phyloP scores from a whole-genome alignment of 495 filamentous ascomycete genomes.

The Xylaria bambusicola region DNA sequence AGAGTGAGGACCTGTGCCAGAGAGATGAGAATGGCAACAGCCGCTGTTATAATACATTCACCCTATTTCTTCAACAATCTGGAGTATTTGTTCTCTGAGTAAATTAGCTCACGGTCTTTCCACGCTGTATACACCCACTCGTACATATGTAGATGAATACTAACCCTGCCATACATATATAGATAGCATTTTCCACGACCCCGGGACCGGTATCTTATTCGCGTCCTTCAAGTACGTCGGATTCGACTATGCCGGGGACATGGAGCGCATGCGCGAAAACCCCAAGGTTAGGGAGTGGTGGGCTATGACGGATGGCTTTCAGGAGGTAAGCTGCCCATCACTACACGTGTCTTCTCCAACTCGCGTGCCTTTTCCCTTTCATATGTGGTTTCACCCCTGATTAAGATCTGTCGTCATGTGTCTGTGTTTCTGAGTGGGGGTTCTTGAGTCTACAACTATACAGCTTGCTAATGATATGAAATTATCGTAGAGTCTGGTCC shows the following conservation, averaged over 20 bases:
- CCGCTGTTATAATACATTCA: too few relatives aligned
- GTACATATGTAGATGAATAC: background rate
- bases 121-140: too few relatives aligned
- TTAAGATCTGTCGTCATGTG: background rate
- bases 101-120: too few relatives aligned
- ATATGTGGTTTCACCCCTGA: background rate
- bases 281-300: constrained; percentile 76
- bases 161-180: background rate
- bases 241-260: constrained; percentile 66
- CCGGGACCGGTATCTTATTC: constrained; percentile 62
- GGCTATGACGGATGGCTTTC: constrained; percentile 73
- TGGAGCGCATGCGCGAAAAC: constrained; percentile 69
- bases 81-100: too few relatives aligned
- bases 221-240: constrained; percentile 76
- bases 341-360: background rate
- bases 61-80: too few relatives aligned
- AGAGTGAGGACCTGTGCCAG: too few relatives aligned
- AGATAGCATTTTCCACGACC: constrained; percentile 75
- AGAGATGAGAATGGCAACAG: too few relatives aligned
- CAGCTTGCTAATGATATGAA: background rate
- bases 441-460: background rate
- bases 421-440: too few relatives aligned
- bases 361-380: background rate
- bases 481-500: constrained; percentile 48
- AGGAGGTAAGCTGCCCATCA: constrained; percentile 44